Base-by-base conservation (phyloP, 2,329 filamentous ascomycete genomes). In the Fusarium nurragi region DNA sequence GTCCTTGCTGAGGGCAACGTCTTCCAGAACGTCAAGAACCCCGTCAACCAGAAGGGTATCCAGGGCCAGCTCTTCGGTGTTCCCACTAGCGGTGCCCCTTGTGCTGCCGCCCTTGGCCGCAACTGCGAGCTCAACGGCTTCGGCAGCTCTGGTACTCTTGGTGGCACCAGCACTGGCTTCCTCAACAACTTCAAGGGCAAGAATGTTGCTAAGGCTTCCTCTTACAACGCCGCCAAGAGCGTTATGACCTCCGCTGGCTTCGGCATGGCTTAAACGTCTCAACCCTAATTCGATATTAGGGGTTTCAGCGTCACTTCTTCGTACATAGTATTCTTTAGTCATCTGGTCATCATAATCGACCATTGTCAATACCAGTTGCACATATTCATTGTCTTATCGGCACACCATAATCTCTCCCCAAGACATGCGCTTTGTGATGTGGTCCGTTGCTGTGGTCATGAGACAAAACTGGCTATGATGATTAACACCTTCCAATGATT, bases 1-100 rank as follows among this genome's bases (percentile, higher is more conserved):
- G 79, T 85, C 39, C 77, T 88, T 21, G 82, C 81, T 4, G 85
- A 88, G 75, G 86, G 85, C 34, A 87, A 85, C 68, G 75, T 84
- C 44, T 88, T 87, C 79, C 80, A 86, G 74, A 83, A 85, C 67
- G 80, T 88, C 51, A 71, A 74, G 14, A 75, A 76, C 19, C 73
- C 78, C 19, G 73, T 82, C 43, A 77, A 81, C 58, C 44, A 68
- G n/a, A 23, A 63, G 51, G 65, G 72, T 39, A 65, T 67, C 57
- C 51, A 61, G 23, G 78, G 78, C 34, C 54, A 73, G 62, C 65
- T 79, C 22, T 78, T 79, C 55, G 72, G 74, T 30, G 71, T 67
- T 51, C 68, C 73, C 63, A 69, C 57, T 51, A 60, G 75, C 18
- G 71, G 59, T 40, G 73, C 76, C 64, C 71, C 70, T 40, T 86